Base-by-base conservation (phyloP, 2,329 filamentous ascomycete species). In the Aschersonia sp. region DNA sequence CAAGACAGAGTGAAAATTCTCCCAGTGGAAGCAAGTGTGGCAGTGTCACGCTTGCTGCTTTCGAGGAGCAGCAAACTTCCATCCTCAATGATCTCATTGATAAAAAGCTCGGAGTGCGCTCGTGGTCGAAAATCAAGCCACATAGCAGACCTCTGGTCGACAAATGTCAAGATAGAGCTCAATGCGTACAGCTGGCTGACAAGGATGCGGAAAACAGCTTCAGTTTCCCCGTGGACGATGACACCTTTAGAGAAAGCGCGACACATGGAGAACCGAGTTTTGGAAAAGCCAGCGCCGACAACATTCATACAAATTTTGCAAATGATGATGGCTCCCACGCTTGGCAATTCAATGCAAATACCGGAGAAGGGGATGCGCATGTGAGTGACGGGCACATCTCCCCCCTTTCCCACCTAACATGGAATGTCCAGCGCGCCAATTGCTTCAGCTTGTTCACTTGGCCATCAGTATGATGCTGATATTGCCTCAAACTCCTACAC, bases 221-320 rank as follows among this genome's bases (percentile, higher is more conserved):
- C 56, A 67, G 62, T 44, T 69, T 78, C 48, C 58, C 68, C 37
- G 52, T 67, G 49, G 62, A 69, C 50, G 63, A 70, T 48, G 66
- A 71, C 41, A 63, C 64, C 0, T 67, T 69, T 47, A 54, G 56
- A 9, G 54, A 55, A 5, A 39, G 40, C 11, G 43, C 45, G 12
- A 32, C 29, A 41, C 30, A 29, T 31, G 30, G 32, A 22, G n/a
- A 57, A 62, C 22, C 61, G 58, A 37, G 59, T 3, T 76, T 78
- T 50, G 56, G 64, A 40, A 70, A 69, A 50, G 71, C 62, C 48
- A 80, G 73, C 54, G 64, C 72, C 22, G 76, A 82, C 48, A 76
- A 73, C 46, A 81, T 82, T 53, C 77, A 78, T 59, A 81, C 77
- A 14, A 73, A 65, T 40, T 82, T 82, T 59, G 70, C 70, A 22